These are phyloP conservation scores for Isabelozyma heimii DNA, from an alignment of 805 yeast genomes.

Conservation along the genomic window DNA sequence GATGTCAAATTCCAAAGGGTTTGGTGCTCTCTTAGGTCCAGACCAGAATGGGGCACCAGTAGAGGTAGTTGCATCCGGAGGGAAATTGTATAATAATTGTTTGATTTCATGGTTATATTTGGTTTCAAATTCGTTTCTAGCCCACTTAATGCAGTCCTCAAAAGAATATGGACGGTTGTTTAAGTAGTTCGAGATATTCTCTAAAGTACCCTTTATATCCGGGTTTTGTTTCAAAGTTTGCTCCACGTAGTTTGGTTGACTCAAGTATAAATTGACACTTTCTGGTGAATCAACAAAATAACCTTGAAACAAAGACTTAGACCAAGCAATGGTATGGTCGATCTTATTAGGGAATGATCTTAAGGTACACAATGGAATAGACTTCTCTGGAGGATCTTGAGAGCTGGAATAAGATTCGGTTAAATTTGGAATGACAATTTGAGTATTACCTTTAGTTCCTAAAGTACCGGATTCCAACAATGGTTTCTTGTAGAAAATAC, in stretches of 20 bases:
- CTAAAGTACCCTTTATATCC: constrained; percentile 83
- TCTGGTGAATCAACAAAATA: constrained; percentile 89
- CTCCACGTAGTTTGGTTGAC: constrained; percentile 92
- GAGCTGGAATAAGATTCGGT: constrained; percentile 96
- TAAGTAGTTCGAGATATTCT: constrained; percentile 74
- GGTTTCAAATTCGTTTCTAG: constrained; percentile 81
- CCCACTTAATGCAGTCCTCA: constrained; percentile 96
- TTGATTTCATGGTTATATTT: constrained; percentile 82
- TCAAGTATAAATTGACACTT: constrained; percentile 83
- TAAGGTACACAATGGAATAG: constrained; percentile 94
- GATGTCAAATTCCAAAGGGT: constrained; percentile 75
- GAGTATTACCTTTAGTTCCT: constrained; percentile 98
- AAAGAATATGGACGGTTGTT: constrained; percentile 82
- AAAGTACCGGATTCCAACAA: constrained; percentile 94
- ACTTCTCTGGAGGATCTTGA: constrained; percentile 97
- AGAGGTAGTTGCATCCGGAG: constrained; percentile 87
- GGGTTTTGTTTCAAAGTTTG: constrained; percentile 87
- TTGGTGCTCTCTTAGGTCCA: constrained; percentile 96
- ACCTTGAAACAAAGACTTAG: constrained; percentile 90
- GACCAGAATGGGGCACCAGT: constrained; percentile 96
- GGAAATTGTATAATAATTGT: constrained; percentile 92
- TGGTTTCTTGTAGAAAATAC: constrained; percentile 89
- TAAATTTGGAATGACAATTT: constrained; percentile 87
- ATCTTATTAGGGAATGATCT: constrained; percentile 97
- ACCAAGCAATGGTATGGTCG: constrained; percentile 99